A percentile compares a stretch with the other conserved stretches of the same genome.
phyloP scores from a whole-genome alignment of 495 filamentous ascomycete species.

The Annulohypoxylon moriforme region DNA sequence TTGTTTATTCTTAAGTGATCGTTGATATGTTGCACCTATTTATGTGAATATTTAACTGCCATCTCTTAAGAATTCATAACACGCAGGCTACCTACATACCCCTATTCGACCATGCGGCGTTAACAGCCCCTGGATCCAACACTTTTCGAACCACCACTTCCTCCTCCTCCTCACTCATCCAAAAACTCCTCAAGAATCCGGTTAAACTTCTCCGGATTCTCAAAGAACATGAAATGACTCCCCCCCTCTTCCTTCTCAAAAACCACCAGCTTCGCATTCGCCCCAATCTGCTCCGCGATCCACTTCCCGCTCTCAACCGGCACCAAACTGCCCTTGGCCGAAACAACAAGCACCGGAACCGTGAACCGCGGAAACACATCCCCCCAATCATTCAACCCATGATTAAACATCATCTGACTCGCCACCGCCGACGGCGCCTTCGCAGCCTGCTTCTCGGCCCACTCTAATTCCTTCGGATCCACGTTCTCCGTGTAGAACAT shows the following conservation, averaged over 20 bases:
- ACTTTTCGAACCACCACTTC: neutral
- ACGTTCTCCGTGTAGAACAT: conserved; percentile 26
- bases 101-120: neutral
- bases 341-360: conserved; percentile 33
- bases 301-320: conserved; percentile 13
- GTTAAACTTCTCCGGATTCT: conserved; percentile 45
- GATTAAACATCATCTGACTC: conserved; percentile 22
- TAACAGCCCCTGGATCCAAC: neutral
- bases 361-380: conserved; percentile 39
- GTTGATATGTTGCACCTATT: too few relatives aligned
- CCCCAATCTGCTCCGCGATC: conserved; percentile 26
- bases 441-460: conserved; percentile 12
- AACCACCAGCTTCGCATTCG: conserved; percentile 12
- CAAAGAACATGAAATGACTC: conserved; percentile 41
- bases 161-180: neutral
- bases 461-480: conserved; percentile 25
- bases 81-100: neutral
- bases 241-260: conserved; percentile 41
- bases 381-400: conserved; percentile 21
- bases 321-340: conserved; percentile 12
- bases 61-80: neutral
- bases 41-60: too few relatives aligned
- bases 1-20: too few relatives aligned
- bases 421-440: conserved; percentile 25
- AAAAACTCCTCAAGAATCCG: conserved; percentile 41